phyloP scores from a whole-genome alignment of 2,329 filamentous ascomycete genomes.

The Ceratocystiopsis minuta region DNA sequence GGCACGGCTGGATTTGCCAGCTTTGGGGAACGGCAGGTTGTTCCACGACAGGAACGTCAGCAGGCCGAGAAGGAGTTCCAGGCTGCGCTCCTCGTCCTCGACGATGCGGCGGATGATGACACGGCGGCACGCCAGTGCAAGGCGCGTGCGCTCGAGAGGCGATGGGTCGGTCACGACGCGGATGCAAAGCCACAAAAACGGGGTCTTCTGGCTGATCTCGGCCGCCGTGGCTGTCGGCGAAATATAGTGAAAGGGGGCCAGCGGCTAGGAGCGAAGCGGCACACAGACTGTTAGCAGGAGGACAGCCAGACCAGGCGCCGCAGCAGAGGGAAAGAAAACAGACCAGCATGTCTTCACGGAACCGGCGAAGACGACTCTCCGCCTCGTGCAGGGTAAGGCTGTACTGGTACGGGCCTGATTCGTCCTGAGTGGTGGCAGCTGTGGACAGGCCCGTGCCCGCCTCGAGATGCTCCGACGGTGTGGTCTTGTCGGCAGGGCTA shows the following conservation, averaged over 20 bases:
- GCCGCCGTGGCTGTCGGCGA: conserved; percentile 19
- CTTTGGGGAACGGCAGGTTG: background rate
- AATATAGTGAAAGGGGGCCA: conserved; percentile 16
- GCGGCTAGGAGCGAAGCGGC: background rate
- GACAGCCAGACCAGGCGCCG: background rate
- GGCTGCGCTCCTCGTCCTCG: conserved; percentile 24
- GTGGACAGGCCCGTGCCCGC: background rate
- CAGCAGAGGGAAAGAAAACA: background rate
- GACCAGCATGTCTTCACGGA: conserved; percentile 21
- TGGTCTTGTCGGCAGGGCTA: too few species aligned
- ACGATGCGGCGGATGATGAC: conserved; percentile 28
- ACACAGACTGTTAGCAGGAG: conserved; percentile 18
- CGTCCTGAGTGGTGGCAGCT: conserved; percentile 4
- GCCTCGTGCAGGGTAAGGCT: conserved; percentile 6
- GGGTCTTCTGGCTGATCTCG: conserved; percentile 21
- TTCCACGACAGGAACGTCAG: conserved; percentile 26
- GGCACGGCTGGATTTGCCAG: conserved; percentile 9
- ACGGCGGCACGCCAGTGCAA: conserved; percentile 22
- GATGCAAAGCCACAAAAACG: conserved; percentile 35
- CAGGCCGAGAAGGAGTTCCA: conserved; percentile 34
- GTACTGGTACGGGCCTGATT: background rate
- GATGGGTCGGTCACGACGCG: conserved; percentile 27
- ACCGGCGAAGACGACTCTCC: conserved; percentile 18
- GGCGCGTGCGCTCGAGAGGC: conserved; percentile 18
- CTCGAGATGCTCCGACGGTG: background rate